Percentiles rank a stretch among this genome's conserved stretches.
Evolutionary conservation across 306 rosid species (phyloP).

Genomic region (Geum urbanum): DNA sequence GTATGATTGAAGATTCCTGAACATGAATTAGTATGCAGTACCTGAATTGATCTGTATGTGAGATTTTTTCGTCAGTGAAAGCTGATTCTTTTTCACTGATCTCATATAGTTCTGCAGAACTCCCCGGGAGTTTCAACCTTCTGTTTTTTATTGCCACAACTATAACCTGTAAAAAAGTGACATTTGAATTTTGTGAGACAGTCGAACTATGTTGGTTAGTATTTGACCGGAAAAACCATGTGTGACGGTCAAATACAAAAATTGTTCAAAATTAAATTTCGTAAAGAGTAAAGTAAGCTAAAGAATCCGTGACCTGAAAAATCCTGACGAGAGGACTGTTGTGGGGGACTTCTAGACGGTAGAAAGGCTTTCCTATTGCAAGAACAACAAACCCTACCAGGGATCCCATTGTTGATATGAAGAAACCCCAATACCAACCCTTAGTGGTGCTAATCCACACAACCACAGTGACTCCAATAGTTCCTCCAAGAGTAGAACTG

Average conservation of each 20-base stretch:
- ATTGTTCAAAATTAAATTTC: neutral
- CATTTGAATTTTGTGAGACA: neutral
- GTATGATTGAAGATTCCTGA: neutral
- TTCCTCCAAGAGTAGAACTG: conserved; percentile 59
- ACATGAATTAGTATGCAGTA: conserved; percentile 20
- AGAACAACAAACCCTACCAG: conserved; percentile 49
- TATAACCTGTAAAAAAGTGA: conserved; percentile 42
- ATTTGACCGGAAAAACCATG: neutral
- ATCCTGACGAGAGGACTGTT: conserved; percentile 59
- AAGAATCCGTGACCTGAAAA: conserved; percentile 36
- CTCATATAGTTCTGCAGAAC: conserved; percentile 53
- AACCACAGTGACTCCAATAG: conserved; percentile 55
- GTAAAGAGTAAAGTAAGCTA: neutral
- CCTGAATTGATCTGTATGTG: conserved; percentile 76
- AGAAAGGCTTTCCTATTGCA: conserved; percentile 70
- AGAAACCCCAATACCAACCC: conserved; percentile 74
- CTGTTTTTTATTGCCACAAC: conserved; percentile 63
- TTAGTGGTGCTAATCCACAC: conserved; percentile 55
- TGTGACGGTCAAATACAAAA: neutral
- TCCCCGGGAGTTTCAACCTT: conserved; percentile 41
- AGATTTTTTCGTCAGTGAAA: conserved; percentile 35
- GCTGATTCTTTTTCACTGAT: conserved; percentile 42
- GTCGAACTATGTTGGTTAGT: neutral
- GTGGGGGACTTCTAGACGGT: conserved; percentile 49
- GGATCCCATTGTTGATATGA: conserved; percentile 46